These are phyloP conservation scores for Lichina pygmaea DNA, from an alignment of 495 filamentous ascomycete species.

Conservation along the genomic window DNA sequence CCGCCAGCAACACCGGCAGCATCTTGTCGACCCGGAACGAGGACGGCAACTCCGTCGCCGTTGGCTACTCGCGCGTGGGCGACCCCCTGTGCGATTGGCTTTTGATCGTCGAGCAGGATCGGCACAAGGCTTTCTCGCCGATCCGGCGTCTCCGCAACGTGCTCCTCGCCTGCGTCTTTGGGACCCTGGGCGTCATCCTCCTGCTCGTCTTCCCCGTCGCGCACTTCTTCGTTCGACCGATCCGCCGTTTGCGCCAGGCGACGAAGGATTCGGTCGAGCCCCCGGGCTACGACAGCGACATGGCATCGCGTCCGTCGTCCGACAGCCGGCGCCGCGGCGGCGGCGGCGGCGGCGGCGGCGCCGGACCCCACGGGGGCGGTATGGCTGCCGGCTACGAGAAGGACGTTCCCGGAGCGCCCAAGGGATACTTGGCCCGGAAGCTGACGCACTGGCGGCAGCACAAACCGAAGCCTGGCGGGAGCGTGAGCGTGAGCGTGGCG, in stretches of 20 bases:
- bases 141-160: conserved; percentile 48
- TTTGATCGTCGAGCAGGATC: conserved; percentile 50
- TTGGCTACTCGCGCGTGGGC: conserved; percentile 40
- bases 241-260: conserved; percentile 46
- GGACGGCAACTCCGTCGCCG: conserved; percentile 30
- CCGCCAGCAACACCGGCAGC: conserved; percentile 32
- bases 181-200: conserved; percentile 40
- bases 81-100: conserved; percentile 50
- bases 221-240: conserved; percentile 55
- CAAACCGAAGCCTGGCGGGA: background rate
- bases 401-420: background rate
- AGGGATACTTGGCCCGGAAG: background rate
- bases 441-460: background rate
- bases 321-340: background rate
- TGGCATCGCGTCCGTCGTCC: conserved; percentile 11
- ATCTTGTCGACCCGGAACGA: conserved; percentile 43
- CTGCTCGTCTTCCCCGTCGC: conserved; percentile 48
- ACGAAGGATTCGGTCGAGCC: conserved; percentile 51
- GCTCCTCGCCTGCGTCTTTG: conserved; percentile 62
- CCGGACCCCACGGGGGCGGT: background rate
- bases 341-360: conserved; percentile 1
- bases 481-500: conserved; percentile 10
- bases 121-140: conserved; percentile 44
- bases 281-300: conserved; percentile 22
- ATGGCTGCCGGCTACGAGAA: conserved; percentile 5